phyloP scores from a whole-genome alignment of 768 basidiomycete genomes.

The Naganishia vaughanmartiniae region DNA sequence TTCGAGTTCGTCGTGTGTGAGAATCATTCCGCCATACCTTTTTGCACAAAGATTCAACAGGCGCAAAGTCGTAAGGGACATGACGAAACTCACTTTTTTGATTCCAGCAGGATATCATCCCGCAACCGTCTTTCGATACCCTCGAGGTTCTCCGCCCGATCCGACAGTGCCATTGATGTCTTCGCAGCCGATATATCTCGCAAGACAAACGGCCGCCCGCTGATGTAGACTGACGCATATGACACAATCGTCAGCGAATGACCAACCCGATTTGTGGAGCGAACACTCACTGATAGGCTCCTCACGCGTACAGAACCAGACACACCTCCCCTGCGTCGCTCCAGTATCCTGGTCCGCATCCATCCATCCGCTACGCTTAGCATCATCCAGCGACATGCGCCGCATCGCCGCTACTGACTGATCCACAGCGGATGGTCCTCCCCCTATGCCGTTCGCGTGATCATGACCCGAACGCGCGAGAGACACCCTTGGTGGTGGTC shows the following conservation, averaged over 20 bases:
- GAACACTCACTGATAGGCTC: constrained; percentile 76
- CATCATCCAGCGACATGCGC: constrained; percentile 8
- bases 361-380: constrained; percentile 14
- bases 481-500: constrained; percentile 30
- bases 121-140: constrained; percentile 81
- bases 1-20: constrained; percentile 90
- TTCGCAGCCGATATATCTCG: constrained; percentile 81
- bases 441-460: neutral
- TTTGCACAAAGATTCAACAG: neutral
- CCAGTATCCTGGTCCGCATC: constrained; percentile 4
- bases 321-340: constrained; percentile 63
- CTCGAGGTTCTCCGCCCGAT: constrained; percentile 91
- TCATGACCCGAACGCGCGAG: neutral
- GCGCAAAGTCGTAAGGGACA: neutral
- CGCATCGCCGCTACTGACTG: too few relatives aligned
- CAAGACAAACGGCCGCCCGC: constrained; percentile 75
- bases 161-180: constrained; percentile 73
- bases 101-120: constrained; percentile 84
- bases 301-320: constrained; percentile 96
- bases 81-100: constrained; percentile 59
- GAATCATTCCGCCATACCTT: constrained; percentile 81
- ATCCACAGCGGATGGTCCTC: neutral
- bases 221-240: constrained; percentile 39
- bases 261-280: neutral
- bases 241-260: constrained; percentile 60